Base-by-base conservation (phyloP, 2,329 filamentous ascomycete genomes). In the Camillea tinctor region DNA sequence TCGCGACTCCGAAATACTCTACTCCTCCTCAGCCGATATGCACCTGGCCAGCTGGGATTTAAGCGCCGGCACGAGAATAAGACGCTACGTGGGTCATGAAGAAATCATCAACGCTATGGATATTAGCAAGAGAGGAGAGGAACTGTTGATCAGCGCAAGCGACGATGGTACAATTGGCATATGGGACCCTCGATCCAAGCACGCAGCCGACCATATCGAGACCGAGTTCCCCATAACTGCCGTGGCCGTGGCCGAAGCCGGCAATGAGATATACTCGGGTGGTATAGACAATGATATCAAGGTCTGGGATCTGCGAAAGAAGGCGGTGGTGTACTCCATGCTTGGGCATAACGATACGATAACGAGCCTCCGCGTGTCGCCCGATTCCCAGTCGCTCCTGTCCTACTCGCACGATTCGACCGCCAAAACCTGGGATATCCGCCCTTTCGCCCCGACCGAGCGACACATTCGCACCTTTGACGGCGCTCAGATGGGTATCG, bases 261-360 rank as follows among this genome's bases (percentile, higher is more conserved):
- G 95, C 19, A 97, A 97, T 73, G 95, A 98, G 77, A 86, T 99
- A 23, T 99, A 95, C 75, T 90, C 91, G 6, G 94, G 94, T 52
- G 91, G 93, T 21, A 97, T 99, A 68, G 95, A 98, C 78, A 97
- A 98, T 72, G 93, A 96, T 69, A 96, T 99, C 74, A 92, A 93
- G 69, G 93, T 96, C 20, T 99, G 95, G 94, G 95, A 99, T 76
- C 79, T 98, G 71, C 88, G 95, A 66, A 98, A 97, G 80, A 93
- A 96, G 76, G 85, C 89, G 6, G 85, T 96, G 2, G 87, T 92
- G 5, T 97, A 98, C 76, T 89, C 90, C 1, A 88, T 99, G 82
- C 77, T 90, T 13, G 95, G 95, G 0, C 95, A 99, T 74, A 89
- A 87, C 56, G 95, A 99, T 73, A 98, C 94, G 0, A 83, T 99